Conservation (phyloP, 768 basidiomycete genomes). For the Boletales sp. region DNA sequence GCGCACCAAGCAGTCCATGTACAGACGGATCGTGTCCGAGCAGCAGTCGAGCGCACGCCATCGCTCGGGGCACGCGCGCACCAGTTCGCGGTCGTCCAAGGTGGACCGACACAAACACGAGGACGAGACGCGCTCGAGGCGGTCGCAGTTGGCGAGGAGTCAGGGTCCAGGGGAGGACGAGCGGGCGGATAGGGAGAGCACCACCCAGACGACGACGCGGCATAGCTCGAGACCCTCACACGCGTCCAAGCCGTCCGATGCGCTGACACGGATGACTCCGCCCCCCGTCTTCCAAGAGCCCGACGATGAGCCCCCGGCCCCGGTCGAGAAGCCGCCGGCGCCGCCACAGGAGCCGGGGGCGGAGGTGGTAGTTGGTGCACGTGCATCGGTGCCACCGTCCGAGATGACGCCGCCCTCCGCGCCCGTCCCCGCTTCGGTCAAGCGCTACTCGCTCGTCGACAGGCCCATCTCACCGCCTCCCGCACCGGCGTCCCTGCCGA, state of each 20-base stretch:
- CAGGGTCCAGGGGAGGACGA: conserved; percentile 33
- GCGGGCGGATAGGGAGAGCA: conserved; percentile 38
- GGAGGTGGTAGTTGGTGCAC: no score
- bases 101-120: conserved; percentile 39
- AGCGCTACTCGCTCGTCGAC: conserved; percentile 78
- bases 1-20: conserved; percentile 87
- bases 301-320: conserved; percentile 25
- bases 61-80: conserved; percentile 50
- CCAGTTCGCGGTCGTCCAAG: conserved; percentile 58
- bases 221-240: conserved; percentile 43
- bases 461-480: conserved; percentile 47
- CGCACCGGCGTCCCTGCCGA: conserved; percentile 40
- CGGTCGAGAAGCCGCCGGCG: conserved; percentile 3
- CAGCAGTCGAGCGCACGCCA: conserved; percentile 34
- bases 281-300: conserved; percentile 30
- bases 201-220: conserved; percentile 28
- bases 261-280: conserved; percentile 28
- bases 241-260: conserved; percentile 35
- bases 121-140: conserved; percentile 36
- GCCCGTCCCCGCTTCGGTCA: conserved; percentile 61
- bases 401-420: neutral
- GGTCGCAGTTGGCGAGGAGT: conserved; percentile 46
- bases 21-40: conserved; percentile 71
- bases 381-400: no score
- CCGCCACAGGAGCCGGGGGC: neutral